Evolutionary conservation across 768 basidiomycete genomes (phyloP).

Genomic region (Kwoniella botswanensis): DNA sequence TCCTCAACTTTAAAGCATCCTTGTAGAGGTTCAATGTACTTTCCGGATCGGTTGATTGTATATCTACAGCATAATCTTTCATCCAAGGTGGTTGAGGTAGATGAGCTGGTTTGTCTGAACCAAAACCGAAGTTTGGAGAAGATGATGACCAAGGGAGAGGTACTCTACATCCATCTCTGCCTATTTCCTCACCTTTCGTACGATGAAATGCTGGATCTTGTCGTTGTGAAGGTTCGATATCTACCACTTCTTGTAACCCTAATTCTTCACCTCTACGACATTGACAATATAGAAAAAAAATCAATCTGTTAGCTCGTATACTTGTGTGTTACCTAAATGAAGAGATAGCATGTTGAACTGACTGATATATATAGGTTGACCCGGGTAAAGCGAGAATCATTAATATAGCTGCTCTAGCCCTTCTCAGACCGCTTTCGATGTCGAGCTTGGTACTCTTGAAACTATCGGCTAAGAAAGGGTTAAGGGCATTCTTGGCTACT

Average conservation of each 20-base stretch:
- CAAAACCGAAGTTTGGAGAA: conserved; percentile 36
- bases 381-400: conserved; percentile 47
- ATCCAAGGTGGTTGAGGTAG: conserved; percentile 43
- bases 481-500: neutral
- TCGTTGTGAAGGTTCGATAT: conserved; percentile 33
- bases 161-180: conserved; percentile 51
- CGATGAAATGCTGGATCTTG: conserved; percentile 51
- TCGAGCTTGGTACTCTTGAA: conserved; percentile 25
- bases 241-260: conserved; percentile 45
- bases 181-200: conserved; percentile 39
- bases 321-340: neutral
- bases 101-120: conserved; percentile 36
- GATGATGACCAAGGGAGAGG: conserved; percentile 42
- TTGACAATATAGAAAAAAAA: neutral
- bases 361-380: conserved; percentile 51
- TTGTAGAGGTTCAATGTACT: conserved; percentile 42
- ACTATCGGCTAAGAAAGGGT: neutral
- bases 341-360: conserved; percentile 5
- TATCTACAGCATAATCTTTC: conserved; percentile 31
- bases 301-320: neutral
- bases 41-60: conserved; percentile 7
- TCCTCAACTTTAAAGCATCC: conserved; percentile 31
- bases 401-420: conserved; percentile 40
- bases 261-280: conserved; percentile 47
- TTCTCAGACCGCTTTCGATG: conserved; percentile 23